Percentiles rank a stretch among this genome's conserved stretches.
Evolutionary conservation across 805 yeast species (phyloP).

Genomic region (Nakazawaea laoshanensis): DNA sequence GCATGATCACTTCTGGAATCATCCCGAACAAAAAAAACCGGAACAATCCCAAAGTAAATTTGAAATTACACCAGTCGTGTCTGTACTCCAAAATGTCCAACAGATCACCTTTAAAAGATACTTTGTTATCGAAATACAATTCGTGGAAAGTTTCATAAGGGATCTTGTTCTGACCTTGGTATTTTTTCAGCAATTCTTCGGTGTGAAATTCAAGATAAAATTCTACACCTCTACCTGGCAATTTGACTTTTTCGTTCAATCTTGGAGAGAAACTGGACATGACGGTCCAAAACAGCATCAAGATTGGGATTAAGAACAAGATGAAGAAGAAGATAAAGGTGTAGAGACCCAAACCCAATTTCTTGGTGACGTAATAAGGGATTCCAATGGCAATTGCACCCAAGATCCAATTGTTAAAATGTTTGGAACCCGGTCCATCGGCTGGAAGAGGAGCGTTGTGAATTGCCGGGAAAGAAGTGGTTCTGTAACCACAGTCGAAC

Average conservation of each 20-base stretch:
- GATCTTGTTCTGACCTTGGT: slow-evolving; percentile 66
- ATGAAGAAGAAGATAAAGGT: slow-evolving; percentile 55
- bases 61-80: slow-evolving; percentile 85
- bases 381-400: slow-evolving; percentile 39
- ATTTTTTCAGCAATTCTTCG: slow-evolving; percentile 55
- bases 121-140: slow-evolving; percentile 75
- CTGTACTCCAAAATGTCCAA: slow-evolving; percentile 78
- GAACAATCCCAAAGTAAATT: slow-evolving; percentile 70
- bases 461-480: slow-evolving; percentile 59
- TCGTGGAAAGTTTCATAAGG: slow-evolving; percentile 93
- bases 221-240: slow-evolving; percentile 73
- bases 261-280: slow-evolving; percentile 75
- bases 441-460: slow-evolving; percentile 85
- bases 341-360: slow-evolving; percentile 62
- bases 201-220: slow-evolving; percentile 79
- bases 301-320: slow-evolving; percentile 55
- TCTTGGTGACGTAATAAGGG: slow-evolving; percentile 57
- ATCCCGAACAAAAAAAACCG: slow-evolving; percentile 76
- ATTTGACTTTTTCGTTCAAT: slow-evolving; percentile 63
- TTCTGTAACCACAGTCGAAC: slow-evolving; percentile 39
- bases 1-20: slow-evolving; percentile 90
- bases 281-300: slow-evolving; percentile 78
- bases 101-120: slow-evolving; percentile 80
- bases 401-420: slow-evolving; percentile 58
- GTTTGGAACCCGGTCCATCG: slow-evolving; percentile 81